These are phyloP conservation scores for Endothia cerciana DNA, from an alignment of 2,329 filamentous ascomycete genomes.

Conservation along the genomic window DNA sequence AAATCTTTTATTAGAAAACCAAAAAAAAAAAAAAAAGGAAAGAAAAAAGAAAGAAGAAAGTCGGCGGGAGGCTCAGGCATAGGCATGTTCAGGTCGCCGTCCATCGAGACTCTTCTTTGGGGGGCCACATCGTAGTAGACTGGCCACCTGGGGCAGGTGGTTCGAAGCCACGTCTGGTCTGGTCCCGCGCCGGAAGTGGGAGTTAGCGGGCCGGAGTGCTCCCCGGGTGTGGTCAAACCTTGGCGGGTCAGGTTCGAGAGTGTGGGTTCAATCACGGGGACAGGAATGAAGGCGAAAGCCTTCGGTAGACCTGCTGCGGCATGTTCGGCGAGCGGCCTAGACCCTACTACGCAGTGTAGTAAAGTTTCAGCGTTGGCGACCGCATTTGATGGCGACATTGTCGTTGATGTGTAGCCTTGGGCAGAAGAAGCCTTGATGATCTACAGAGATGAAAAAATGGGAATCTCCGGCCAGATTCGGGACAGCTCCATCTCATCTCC, in stretches of 20 bases:
- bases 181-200: constrained; percentile 7
- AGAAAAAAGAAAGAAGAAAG: too few species aligned
- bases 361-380: not conserved
- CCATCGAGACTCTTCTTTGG: not conserved
- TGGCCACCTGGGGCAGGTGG: not conserved
- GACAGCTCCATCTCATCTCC: constrained; percentile 7
- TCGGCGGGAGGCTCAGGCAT: too few species aligned
- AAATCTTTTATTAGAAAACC: too few species aligned
- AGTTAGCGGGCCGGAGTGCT: constrained; percentile 5
- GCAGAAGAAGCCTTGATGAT: not conserved
- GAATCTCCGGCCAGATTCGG: constrained; percentile 12
- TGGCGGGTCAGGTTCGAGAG: not conserved
- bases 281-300: not conserved
- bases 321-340: not conserved
- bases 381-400: not conserved
- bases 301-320: not conserved
- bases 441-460: not conserved
- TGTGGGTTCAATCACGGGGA: not conserved
- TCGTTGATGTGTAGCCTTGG: not conserved
- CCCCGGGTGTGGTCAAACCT: constrained; percentile 1
- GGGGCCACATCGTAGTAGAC: not conserved
- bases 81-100: not conserved
- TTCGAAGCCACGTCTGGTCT: constrained; percentile 1
- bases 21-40: too few species aligned
- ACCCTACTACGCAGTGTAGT: not conserved